phyloP scores from a whole-genome alignment of 192 early-diverging fungal species.

The Backusella circina region DNA sequence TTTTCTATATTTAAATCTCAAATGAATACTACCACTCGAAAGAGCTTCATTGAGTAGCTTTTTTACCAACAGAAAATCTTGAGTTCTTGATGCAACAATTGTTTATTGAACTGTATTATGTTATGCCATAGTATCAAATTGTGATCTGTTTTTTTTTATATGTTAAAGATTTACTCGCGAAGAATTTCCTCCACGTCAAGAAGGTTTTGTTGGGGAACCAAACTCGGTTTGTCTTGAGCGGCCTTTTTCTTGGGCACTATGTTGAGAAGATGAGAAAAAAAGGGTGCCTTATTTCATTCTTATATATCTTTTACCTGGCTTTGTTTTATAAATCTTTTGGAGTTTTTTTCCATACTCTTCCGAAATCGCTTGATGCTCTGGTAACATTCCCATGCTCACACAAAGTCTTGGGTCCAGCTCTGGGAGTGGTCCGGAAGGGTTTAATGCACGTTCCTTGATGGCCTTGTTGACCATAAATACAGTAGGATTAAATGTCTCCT shows the following conservation, averaged over 20 bases:
- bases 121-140: no score
- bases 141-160: neutral
- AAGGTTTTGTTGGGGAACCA: neutral
- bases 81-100: no score
- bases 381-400: neutral
- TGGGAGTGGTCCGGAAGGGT: neutral
- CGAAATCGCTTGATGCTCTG: neutral
- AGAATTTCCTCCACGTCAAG: neutral
- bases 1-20: no score
- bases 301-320: neutral
- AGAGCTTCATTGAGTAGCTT: no score
- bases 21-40: no score
- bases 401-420: neutral
- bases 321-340: neutral
- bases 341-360: neutral
- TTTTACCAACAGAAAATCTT: no score
- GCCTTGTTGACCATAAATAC: neutral
- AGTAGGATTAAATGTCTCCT: neutral
- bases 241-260: neutral
- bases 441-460: neutral
- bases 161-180: neutral
- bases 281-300: neutral
- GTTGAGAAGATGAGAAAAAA: neutral
- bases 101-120: no score
- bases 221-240: neutral